Evolutionary conservation across 2,329 filamentous ascomycete genomes (phyloP), one percentile per base, ranked within the genome.

Genomic region (Cladosporium halotolerans): DNA sequence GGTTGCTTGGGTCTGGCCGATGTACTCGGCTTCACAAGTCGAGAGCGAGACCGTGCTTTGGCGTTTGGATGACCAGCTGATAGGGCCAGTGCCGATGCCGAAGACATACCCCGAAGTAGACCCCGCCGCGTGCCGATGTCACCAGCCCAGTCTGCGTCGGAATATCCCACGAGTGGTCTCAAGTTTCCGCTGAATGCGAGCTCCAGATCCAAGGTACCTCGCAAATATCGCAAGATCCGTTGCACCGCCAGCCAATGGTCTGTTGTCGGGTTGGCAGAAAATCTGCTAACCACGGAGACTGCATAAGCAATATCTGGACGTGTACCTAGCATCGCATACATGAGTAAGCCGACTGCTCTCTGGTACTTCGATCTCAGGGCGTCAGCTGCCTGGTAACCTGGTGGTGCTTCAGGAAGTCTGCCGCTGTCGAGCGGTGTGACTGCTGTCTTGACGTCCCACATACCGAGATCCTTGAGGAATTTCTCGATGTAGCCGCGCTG

Each of bases 401-500:
- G 7, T 34, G 32, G 32, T 34, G 32, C 32, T 34, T 34, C 32
- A 34, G 32, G 32, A 34, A 34, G 32, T 34, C 32, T 34, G 32
- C 32, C 32, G 32, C 14, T n/a, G 19, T 61, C 57, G 46, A 60
- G 57, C 23, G 57, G 58, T 11, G 52, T 64, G 0, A 9, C 13
- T 2, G 51, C 52, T 0, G 45, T 13, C 6, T 44, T 54, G 11
- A 45, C 50, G 11, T 58, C 43, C 9, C 31, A 39, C 23, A 62
- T 46, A 2, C 46, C 23, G 42, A 57, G 58, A 1, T 58, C 1
- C 1, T 57, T 1, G 14, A 65, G 18, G 5, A 66, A 45, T 16
- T 58, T 62, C 6, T 60, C 7, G 3, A 66, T 58, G 49, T 64
- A 68, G 2, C 46, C 55, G 23, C 57, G 23, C 50, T 69, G 61